Base-by-base conservation (phyloP, 1,284 basidiomycete genomes). In the Ceratobasidium sp. region DNA sequence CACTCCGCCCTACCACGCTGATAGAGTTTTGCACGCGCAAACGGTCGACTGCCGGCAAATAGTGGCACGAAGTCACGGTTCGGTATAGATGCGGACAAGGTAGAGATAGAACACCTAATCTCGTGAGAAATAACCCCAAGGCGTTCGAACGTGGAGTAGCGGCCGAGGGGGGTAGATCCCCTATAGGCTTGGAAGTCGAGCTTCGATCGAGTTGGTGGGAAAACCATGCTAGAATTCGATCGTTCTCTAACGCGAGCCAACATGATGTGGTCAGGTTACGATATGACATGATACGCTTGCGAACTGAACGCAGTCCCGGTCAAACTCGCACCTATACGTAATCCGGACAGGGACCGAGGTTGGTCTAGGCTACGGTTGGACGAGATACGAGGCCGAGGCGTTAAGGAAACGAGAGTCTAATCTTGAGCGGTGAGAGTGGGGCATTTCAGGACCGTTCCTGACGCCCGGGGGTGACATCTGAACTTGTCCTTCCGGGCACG, bases 231-330 rank as follows among this genome's bases (percentile, higher is more conserved):
- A 45, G 9, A 45, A 50, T 50, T 50, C 48, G 48, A 50, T 50
- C 48, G 18, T 45, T 6, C 48, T 50, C 21, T 50, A 50, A 50
- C 48, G 48, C 48, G 48, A 50, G 48, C 48, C 48, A 50, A 5
- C 48, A 50, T 16, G 48, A 23, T 23, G n/a, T 50, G 23, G 48
- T 50, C 48, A 50, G 48, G 48, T 28, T 28, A 28, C 48, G 48
- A 50, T 50, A 50, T 50, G n/a, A n/a, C n/a, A n/a, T n/a, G 48
- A 50, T 50, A 50, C 48, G 48, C 48, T 50, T 50, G 48, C 48
- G 48, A 50, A 50, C 23, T 26, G 3, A 50, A 26, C 48, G 48
- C 48, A 50, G 43, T 45, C n/a, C 43, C 43, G 16, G 43, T 45
- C 43, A 45, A 45, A 45, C 43, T 45, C 43, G 43, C 18, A 3